These are phyloP conservation scores for Trichosporon inkin DNA, from an alignment of 1,284 basidiomycete genomes.

Conservation along the genomic window DNA sequence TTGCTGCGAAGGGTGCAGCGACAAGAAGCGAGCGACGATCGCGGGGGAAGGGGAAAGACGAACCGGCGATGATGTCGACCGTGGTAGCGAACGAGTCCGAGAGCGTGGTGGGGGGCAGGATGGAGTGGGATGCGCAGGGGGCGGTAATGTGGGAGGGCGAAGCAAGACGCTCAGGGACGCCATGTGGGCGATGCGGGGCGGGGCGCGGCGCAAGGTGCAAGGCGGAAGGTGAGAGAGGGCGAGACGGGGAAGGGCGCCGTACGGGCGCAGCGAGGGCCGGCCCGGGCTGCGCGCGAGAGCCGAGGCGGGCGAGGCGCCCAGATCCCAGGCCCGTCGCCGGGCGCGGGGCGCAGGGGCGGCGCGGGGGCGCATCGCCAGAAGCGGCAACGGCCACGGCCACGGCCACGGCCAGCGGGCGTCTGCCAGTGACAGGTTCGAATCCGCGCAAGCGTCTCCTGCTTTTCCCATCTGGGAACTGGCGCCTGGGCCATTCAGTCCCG, in stretches of 20 bases:
- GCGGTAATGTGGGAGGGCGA: conserved; percentile 7
- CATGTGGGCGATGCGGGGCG: background rate
- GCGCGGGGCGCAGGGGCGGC: background rate
- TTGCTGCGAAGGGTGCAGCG: background rate
- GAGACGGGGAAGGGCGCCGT: background rate
- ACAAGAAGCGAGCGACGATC: conserved; percentile 10
- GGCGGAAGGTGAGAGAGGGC: background rate
- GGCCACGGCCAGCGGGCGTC: background rate
- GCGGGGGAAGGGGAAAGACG: background rate
- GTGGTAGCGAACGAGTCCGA: conserved; percentile 1
- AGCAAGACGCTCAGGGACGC: conserved; percentile 3
- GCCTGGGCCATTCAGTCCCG: too few species aligned
- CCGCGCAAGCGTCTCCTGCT: background rate
- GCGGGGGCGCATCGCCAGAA: background rate
- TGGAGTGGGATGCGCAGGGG: background rate
- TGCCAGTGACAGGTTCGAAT: background rate
- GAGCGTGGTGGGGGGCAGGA: background rate
- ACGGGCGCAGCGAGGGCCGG: too few species aligned
- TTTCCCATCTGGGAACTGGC: background rate
- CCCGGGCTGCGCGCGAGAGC: background rate
- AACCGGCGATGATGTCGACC: background rate
- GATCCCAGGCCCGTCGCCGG: background rate
- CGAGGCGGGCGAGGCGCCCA: background rate
- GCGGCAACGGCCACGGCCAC: too few species aligned
- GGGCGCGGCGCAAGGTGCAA: background rate